Evolutionary conservation across 768 basidiomycete species (phyloP), one percentile per base, ranked within the genome.

Genomic region (Termitomyces sp.): DNA sequence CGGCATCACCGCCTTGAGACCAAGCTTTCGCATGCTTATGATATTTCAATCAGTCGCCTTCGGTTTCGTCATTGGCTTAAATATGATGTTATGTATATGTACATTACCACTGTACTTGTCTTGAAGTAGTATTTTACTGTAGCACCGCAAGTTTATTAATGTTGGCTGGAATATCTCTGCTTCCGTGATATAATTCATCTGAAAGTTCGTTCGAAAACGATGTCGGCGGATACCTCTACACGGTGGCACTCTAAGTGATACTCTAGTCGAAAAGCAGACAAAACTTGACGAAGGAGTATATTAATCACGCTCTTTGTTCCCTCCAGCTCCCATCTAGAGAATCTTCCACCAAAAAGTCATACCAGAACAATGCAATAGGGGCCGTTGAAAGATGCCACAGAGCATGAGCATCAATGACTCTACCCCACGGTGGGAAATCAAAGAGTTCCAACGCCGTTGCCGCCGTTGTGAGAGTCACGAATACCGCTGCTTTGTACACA

Each of bases 301-400:
- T 21, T 31, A 42, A 29, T 65, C 56, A 74, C 34, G 57, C 47
- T 62, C 69, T 74, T 42, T 71, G 69, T 38, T 75, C 74, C 52
- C 77, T 77, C 91, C 91, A 92, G 19, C 85, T 83, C 11, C 75
- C 73, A 62, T 92, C 88, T 47, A 77, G 71, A 1, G 91, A 78
- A 68, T 96, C 95, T 62, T 83, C 69, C 7, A 89, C 66, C 31
- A 95, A 69, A 63, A 96, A 95, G n/a, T 80, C 74, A 65, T 96
- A 98, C 95, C 96, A 98, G 45, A 82, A 76, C 46, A 80, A 66
- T 4, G 86, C 83, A 32, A 98, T 82, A 0, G 88, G 87, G 0
- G 82, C 87, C 0, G 96, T 99, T 4, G 84, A 79, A 8, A 90
- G 75, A 70, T 99, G 96, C 97, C 96, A 98, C 16, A 98, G 72